These are phyloP conservation scores for Cercospora zeae-maydis DNA, from an alignment of 2,329 filamentous ascomycete species.

Conservation along the genomic window DNA sequence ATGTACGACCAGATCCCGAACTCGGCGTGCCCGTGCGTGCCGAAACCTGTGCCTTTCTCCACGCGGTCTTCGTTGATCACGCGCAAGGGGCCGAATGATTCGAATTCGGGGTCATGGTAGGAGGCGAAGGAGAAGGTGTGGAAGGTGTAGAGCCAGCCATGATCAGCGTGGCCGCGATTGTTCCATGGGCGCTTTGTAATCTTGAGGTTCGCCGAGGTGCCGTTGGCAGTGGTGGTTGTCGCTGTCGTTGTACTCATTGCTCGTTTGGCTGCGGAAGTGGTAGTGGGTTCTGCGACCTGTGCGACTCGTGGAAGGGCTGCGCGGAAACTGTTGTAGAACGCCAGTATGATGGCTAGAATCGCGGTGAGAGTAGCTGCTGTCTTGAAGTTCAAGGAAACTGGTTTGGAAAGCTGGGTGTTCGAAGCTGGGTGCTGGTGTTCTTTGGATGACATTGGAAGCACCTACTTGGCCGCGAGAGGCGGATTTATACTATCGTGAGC, in stretches of 20 bases:
- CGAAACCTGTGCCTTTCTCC: constrained; percentile 69
- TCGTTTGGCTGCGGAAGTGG: constrained; percentile 24
- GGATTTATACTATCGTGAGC: constrained; percentile 22
- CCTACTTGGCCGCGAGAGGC: constrained; percentile 2
- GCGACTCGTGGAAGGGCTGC: constrained; percentile 34
- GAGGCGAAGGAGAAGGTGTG: constrained; percentile 81
- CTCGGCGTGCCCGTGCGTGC: constrained; percentile 78
- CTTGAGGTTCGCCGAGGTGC: constrained; percentile 43
- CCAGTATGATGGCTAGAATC: constrained; percentile 46
- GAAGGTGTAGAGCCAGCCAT: constrained; percentile 84
- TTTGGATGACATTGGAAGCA: constrained; percentile 28
- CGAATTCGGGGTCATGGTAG: constrained; percentile 64
- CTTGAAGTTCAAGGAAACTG: constrained; percentile 26
- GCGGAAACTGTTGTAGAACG: constrained; percentile 42
- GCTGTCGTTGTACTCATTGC: constrained; percentile 41
- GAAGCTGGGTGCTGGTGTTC: constrained; percentile 6
- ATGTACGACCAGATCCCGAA: constrained; percentile 91
- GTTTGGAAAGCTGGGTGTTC: constrained; percentile 1
- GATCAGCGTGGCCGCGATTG: constrained; percentile 70
- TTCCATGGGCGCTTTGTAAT: constrained; percentile 71
- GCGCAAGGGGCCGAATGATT: constrained; percentile 69
- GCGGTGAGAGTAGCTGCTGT: constrained; percentile 32
- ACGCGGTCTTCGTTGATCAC: constrained; percentile 90
- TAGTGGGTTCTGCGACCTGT: constrained; percentile 13
- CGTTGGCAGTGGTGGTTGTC: constrained; percentile 25